Evolutionary conservation across 345 rosid genomes (phyloP).

Genomic region (Clarkia xantiana): DNA sequence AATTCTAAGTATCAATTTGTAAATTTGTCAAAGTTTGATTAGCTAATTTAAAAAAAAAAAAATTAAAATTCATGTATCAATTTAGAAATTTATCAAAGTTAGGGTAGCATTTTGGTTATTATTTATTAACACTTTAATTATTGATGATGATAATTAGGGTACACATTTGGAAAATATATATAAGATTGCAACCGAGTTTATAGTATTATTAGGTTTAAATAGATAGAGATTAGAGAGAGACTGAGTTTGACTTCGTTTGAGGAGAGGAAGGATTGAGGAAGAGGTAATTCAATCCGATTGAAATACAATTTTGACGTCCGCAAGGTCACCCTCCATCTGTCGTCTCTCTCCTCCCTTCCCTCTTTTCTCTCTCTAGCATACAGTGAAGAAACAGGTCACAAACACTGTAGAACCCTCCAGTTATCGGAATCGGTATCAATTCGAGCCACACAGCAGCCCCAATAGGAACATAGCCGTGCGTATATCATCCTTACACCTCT

Average conservation of each 20-base stretch:
- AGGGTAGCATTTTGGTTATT: too few relatives aligned
- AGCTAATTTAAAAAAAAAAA: too few relatives aligned
- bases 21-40: too few relatives aligned
- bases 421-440: neutral
- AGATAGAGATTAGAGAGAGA: conserved; percentile 5
- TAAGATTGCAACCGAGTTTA: too few relatives aligned
- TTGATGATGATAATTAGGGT: too few relatives aligned
- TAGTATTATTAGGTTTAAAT: neutral
- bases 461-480: neutral
- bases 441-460: neutral
- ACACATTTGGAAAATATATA: too few relatives aligned
- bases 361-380: conserved; percentile 26
- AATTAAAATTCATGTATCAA: too few relatives aligned
- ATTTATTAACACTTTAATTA: too few relatives aligned
- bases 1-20: too few relatives aligned
- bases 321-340: conserved; percentile 40
- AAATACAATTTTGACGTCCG: conserved; percentile 86
- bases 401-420: conserved; percentile 12
- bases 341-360: conserved; percentile 19
- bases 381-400: conserved; percentile 51
- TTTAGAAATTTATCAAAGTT: too few relatives aligned
- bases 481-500: neutral
- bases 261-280: conserved; percentile 17
- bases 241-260: conserved; percentile 36
- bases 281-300: conserved; percentile 51